Evolutionary conservation across 768 basidiomycete genomes (phyloP), one percentile per base, ranked within the genome.

Genomic region (Cyclocybe aegerita): DNA sequence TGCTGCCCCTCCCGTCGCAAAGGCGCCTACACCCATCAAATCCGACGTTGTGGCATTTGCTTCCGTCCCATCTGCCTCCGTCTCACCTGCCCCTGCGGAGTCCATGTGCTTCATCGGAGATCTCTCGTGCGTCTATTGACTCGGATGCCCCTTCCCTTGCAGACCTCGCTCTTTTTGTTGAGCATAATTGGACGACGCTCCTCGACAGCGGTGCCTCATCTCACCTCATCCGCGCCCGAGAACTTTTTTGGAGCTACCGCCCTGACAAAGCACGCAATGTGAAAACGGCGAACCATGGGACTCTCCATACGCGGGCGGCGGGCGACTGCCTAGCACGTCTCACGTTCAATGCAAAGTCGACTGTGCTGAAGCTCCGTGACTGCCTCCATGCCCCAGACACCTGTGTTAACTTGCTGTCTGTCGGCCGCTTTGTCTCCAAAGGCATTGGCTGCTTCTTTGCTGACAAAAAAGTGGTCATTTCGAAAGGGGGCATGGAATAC

Each of bases 341-440:
- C 9, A 37, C 30, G 2, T 15, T 37, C 17, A 30, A 30, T 33
- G 43, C 38, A 4, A 15, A 38, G 29, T 23, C 39, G 5, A 49
- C 43, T 2, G 30, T 31, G 9, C 6, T 55, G 2, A 43, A 43
- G 30, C 46, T 55, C 12, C 10, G 23, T 1, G 46, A 55, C 37
- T 55, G 54, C 32, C 29, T 55, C 1, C 54, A 55, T 15, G 54
- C 54, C 9, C 49, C 54, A 14, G 30, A 42, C 9, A 50, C 50
- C 16, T 11, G 16, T 3, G 12, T 55, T 3, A 55, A 55, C 31
- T 40, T 55, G 1, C 49, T 55, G 29, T 55, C 54, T 23, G 35
- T 55, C 1, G 41, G 46, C 32, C 11, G 41, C n/a, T n/a, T n/a
- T n/a, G n/a, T n/a, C n/a, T n/a, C n/a, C n/a, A n/a, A n/a, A n/a